Evolutionary conservation across 345 rosid species (phyloP).

Genomic region (Pistacia vera): DNA sequence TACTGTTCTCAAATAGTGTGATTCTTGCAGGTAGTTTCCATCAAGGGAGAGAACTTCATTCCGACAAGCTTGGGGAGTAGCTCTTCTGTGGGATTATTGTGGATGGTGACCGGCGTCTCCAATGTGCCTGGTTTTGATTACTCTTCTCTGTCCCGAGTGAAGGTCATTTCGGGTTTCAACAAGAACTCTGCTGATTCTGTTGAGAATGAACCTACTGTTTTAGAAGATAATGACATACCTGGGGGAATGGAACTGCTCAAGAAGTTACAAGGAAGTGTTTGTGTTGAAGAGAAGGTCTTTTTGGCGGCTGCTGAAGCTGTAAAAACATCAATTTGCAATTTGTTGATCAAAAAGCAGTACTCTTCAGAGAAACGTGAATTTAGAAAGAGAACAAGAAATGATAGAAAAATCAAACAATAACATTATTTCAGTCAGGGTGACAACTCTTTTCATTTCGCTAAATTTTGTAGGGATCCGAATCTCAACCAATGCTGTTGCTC

Average conservation of each 20-base stretch:
- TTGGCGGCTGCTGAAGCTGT: conserved; percentile 78
- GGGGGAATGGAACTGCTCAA: conserved; percentile 62
- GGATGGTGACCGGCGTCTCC: conserved; percentile 84
- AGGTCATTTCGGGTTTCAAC: conserved; percentile 43
- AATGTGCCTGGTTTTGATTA: conserved; percentile 51
- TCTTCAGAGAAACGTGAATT: conserved; percentile 70
- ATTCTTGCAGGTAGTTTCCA: conserved; percentile 52
- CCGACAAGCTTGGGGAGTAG: conserved; percentile 67
- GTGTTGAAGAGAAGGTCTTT: conserved; percentile 58
- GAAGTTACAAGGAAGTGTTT: conserved; percentile 64
- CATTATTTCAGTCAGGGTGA: not conserved
- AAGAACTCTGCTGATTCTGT: conserved; percentile 18
- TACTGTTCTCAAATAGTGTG: conserved; percentile 8
- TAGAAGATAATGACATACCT: conserved; percentile 59
- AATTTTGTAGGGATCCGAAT: conserved; percentile 2
- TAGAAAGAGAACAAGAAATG: conserved; percentile 86
- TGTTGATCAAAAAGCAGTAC: conserved; percentile 89
- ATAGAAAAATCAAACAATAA: conserved; percentile 58
- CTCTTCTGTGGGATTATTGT: conserved; percentile 44
- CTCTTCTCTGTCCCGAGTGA: conserved; percentile 54
- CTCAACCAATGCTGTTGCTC: not conserved
- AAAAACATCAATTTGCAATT: conserved; percentile 69
- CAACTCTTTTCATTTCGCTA: not conserved
- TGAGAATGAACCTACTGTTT: conserved; percentile 29
- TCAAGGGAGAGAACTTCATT: conserved; percentile 62